These are phyloP conservation scores for Puccinia brachypodii DNA, from an alignment of 1,284 basidiomycete species.

Conservation along the genomic window DNA sequence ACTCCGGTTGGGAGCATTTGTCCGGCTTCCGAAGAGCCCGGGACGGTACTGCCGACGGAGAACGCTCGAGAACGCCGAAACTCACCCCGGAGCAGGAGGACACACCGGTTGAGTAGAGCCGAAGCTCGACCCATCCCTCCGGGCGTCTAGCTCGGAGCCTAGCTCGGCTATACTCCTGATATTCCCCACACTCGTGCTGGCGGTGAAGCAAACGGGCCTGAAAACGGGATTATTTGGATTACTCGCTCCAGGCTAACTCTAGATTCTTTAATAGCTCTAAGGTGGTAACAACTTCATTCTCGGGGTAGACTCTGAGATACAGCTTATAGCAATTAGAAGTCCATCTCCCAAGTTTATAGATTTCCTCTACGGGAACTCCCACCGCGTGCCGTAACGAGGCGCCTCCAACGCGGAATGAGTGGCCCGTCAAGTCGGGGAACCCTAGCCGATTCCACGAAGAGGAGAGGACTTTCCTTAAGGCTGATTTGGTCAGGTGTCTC, in stretches of 20 bases:
- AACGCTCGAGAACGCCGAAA: not conserved
- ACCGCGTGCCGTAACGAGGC: not conserved
- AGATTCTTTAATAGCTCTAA: not conserved
- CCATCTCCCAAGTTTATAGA: not conserved
- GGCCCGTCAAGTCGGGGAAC: not conserved
- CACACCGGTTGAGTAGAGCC: not conserved
- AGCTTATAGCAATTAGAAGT: not conserved
- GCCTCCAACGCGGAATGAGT: conserved; percentile 25
- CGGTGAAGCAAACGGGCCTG: too few relatives aligned
- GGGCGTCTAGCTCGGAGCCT: not conserved
- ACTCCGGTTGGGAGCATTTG: not conserved
- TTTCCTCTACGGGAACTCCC: not conserved
- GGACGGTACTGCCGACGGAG: not conserved
- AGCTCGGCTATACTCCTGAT: not conserved
- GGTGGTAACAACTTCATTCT: not conserved
- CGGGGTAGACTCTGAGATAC: not conserved
- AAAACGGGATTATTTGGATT: not conserved
- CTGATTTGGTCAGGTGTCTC: not conserved
- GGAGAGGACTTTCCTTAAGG: not conserved
- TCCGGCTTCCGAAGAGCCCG: not conserved
- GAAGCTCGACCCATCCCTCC: not conserved
- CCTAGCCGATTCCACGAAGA: not conserved
- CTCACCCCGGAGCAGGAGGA: not conserved
- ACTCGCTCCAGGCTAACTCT: not conserved
- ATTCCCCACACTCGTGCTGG: not conserved